Conservation (phyloP, 495 filamentous ascomycete genomes). For the Rostrohypoxylon terebratum region DNA sequence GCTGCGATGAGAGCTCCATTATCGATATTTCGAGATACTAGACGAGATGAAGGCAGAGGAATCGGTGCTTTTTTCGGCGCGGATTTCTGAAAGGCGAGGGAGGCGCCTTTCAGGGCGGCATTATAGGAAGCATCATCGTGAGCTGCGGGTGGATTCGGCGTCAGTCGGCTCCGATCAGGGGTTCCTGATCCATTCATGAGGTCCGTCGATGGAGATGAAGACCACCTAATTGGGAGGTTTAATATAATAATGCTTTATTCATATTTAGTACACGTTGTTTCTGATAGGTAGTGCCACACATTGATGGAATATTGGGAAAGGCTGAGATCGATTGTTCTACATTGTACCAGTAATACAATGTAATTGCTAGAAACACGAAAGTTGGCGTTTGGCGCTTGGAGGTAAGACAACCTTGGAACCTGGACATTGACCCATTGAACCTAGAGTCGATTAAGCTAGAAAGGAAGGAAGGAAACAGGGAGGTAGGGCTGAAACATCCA, state of each 20-base stretch:
- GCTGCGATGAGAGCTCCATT: conserved; percentile 66
- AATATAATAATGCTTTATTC: conserved; percentile 29
- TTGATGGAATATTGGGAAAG: background rate
- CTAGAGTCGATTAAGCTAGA: conserved; percentile 12
- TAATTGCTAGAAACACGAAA: conserved; percentile 12
- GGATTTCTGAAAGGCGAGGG: conserved; percentile 58
- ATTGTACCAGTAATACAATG: conserved; percentile 5
- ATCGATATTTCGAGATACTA: conserved; percentile 31
- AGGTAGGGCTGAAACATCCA: conserved; percentile 40
- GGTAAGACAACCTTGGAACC: conserved; percentile 12
- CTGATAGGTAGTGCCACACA: conserved; percentile 2
- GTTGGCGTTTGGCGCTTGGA: conserved; percentile 14
- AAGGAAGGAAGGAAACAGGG: conserved; percentile 15
- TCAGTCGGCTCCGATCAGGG: conserved; percentile 38
- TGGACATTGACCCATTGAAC: too few species aligned
- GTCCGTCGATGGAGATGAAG: conserved; percentile 41
- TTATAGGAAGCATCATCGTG: conserved; percentile 46
- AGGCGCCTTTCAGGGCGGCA: conserved; percentile 61
- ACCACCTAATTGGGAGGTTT: conserved; percentile 24
- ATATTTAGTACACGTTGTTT: conserved; percentile 8
- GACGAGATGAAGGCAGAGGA: conserved; percentile 11
- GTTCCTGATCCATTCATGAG: conserved; percentile 48
- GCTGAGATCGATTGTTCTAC: background rate
- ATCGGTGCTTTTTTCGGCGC: conserved; percentile 31
- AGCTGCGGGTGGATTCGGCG: conserved; percentile 34